phyloP scores from a whole-genome alignment of 2,329 filamentous ascomycete species.

The Shiraia sp. region DNA sequence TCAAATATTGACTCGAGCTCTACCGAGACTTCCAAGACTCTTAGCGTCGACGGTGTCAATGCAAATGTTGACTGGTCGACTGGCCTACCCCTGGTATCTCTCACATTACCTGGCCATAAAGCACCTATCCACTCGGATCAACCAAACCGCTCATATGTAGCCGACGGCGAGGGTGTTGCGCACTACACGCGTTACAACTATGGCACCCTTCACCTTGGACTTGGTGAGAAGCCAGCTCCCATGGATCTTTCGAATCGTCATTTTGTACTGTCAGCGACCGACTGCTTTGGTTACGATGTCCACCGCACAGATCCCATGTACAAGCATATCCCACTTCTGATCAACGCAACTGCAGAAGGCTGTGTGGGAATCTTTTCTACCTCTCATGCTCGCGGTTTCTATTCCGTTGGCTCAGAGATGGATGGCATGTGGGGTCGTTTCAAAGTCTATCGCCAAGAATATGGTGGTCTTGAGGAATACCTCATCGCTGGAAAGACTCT shows the following conservation, averaged over 20 bases:
- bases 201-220: slow-evolving; percentile 67
- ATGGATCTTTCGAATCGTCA: slow-evolving; percentile 71
- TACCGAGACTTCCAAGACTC: slow-evolving; percentile 43
- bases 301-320: slow-evolving; percentile 73
- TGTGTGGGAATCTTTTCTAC: slow-evolving; percentile 71
- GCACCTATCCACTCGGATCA: slow-evolving; percentile 65
- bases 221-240: slow-evolving; percentile 73
- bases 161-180: slow-evolving; percentile 64
- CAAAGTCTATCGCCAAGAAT: slow-evolving; percentile 74
- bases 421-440: slow-evolving; percentile 76
- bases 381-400: slow-evolving; percentile 65
- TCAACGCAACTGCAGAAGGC: slow-evolving; percentile 67
- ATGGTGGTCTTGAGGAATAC: slow-evolving; percentile 73
- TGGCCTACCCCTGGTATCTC: slow-evolving; percentile 59
- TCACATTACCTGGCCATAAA: slow-evolving; percentile 56
- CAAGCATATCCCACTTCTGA: slow-evolving; percentile 74
- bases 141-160: slow-evolving; percentile 66
- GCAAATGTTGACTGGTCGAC: slow-evolving; percentile 63
- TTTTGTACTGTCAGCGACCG: slow-evolving; percentile 69
- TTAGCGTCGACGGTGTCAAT: slow-evolving; percentile 54
- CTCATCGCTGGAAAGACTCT: slow-evolving; percentile 68
- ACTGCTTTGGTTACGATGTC: slow-evolving; percentile 74
- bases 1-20: slow-evolving; percentile 38
- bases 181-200: slow-evolving; percentile 68
- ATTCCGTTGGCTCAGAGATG: slow-evolving; percentile 71